These are phyloP conservation scores for Viola odorata DNA, from an alignment of 345 rosid genomes.

Conservation along the genomic window DNA sequence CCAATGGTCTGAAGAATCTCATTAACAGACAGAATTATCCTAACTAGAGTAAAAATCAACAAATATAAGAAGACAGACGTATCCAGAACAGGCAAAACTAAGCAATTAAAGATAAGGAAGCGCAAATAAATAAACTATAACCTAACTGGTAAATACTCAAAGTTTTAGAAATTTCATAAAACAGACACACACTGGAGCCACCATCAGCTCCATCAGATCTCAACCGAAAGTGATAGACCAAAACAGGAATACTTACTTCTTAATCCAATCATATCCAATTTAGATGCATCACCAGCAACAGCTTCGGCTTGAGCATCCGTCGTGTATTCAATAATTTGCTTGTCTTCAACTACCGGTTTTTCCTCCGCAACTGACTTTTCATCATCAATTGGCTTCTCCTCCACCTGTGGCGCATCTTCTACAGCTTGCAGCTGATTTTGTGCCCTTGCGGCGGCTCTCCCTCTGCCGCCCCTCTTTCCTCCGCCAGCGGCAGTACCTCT, in stretches of 20 bases:
- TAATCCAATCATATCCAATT: conserved; percentile 24
- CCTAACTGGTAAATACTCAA: no score
- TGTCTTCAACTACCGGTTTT: conserved; percentile 5
- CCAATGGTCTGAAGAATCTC: no score
- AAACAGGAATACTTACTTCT: conserved; percentile 38
- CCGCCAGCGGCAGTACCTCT: conserved; percentile 54
- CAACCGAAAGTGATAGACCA: neutral
- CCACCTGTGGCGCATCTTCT: neutral
- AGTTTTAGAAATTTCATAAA: neutral
- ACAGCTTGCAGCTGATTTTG: conserved; percentile 37
- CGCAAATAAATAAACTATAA: no score
- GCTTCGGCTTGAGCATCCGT: conserved; percentile 17
- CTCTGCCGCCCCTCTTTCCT: conserved; percentile 39
- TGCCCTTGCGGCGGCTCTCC: conserved; percentile 39
- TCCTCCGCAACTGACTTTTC: conserved; percentile 14
- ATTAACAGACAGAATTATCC: no score
- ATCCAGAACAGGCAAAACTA: no score
- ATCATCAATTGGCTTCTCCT: conserved; percentile 17
- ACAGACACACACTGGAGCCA: neutral
- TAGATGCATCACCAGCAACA: conserved; percentile 14
- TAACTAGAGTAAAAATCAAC: no score
- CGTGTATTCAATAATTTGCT: conserved; percentile 5
- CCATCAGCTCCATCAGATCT: neutral
- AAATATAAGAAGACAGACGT: no score
- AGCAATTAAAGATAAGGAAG: no score